A percentile compares a stretch with the other conserved stretches of the same genome.
Conservation (phyloP, 139 green algal species). For the Chlorella sp. region DNA sequence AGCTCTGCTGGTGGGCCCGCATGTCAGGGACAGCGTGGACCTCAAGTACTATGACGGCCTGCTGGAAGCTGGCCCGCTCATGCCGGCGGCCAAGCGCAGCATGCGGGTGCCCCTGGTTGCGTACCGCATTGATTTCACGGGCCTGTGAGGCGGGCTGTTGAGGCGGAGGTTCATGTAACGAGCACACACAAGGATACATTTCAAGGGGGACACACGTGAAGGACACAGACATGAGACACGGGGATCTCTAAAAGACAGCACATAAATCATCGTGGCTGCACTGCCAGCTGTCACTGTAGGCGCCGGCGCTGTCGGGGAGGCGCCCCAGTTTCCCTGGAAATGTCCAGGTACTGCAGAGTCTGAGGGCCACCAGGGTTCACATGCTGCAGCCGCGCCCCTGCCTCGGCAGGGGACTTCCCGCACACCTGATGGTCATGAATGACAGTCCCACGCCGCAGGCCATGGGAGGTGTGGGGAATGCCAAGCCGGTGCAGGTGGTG, state of each 20-base stretch:
- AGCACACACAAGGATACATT: too few species aligned
- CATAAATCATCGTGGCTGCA: not conserved
- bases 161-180: too few species aligned
- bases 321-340: not conserved
- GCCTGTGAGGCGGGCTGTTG: not conserved
- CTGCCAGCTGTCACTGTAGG: not conserved
- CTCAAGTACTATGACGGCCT: not conserved
- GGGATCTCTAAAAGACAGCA: not conserved
- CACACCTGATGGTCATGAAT: not conserved
- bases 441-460: not conserved
- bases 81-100: not conserved
- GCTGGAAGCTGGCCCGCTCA: not conserved
- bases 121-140: not conserved
- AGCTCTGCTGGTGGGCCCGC: not conserved
- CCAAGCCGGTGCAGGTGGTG: not conserved
- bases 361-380: not conserved
- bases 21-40: not conserved
- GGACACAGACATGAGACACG: not conserved
- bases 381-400: not conserved
- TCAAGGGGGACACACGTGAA: not conserved
- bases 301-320: not conserved
- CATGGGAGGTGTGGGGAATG: not conserved
- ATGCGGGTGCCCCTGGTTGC: not conserved
- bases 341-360: not conserved
- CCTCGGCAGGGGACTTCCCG: not conserved